Evolutionary conservation across 345 rosid genomes (phyloP).

Genomic region (Hevea brasiliensis): DNA sequence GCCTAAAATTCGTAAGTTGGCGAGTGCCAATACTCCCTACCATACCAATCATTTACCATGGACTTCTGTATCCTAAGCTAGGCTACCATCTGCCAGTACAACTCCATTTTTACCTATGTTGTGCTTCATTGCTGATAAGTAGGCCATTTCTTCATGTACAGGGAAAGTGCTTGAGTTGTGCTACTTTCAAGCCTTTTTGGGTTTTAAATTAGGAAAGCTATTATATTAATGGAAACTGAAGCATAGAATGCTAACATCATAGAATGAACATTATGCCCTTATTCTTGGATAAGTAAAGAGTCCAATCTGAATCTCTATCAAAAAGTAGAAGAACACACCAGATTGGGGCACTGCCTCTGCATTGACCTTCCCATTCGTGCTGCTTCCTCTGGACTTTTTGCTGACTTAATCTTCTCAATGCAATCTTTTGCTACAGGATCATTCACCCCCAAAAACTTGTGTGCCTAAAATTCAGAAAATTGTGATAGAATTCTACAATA

Average conservation of each 20-base stretch:
- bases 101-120: not conserved
- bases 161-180: not conserved
- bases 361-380: slow-evolving; percentile 72
- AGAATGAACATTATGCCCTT: no score
- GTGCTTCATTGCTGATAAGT: not conserved
- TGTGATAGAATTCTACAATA: slow-evolving; percentile 1
- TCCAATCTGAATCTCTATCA: not conserved
- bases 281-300: not conserved
- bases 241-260: not conserved
- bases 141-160: not conserved
- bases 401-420: slow-evolving; percentile 58
- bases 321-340: slow-evolving; percentile 45
- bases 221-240: not conserved
- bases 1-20: not conserved
- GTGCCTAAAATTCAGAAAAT: slow-evolving; percentile 47
- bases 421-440: slow-evolving; percentile 55
- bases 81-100: not conserved
- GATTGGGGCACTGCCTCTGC: slow-evolving; percentile 59
- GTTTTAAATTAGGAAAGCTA: not conserved
- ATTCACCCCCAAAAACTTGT: slow-evolving; percentile 57
- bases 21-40: not conserved
- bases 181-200: not conserved
- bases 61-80: not conserved
- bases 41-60: not conserved
- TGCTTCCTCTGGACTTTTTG: slow-evolving; percentile 90